Evolutionary conservation across 1,284 basidiomycete genomes (phyloP).

Genomic region (Cryptococcus floricola): DNA sequence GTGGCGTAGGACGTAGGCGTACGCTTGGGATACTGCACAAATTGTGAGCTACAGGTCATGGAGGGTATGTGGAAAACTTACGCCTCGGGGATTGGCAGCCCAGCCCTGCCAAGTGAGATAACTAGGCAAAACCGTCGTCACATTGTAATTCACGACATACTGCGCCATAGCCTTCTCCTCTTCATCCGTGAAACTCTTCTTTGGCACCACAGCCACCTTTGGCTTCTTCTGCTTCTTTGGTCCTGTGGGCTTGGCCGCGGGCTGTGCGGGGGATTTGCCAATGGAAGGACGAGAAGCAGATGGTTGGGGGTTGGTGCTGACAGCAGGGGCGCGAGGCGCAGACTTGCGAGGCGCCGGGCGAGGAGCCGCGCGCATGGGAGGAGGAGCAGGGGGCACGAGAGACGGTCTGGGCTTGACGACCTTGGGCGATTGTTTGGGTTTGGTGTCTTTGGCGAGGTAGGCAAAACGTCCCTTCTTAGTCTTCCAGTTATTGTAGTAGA

Average conservation of each 20-base stretch:
- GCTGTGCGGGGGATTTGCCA: no score
- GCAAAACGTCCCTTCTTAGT: not conserved
- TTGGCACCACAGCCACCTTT: not conserved
- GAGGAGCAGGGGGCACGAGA: no score
- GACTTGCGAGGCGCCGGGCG: not conserved
- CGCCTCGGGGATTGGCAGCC: slow-evolving; percentile 6
- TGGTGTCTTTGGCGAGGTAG: not conserved
- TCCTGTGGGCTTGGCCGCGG: not conserved
- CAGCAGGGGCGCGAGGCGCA: not conserved
- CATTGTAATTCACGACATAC: slow-evolving; percentile 1
- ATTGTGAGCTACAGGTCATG: not conserved
- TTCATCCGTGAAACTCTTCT: slow-evolving; percentile 4
- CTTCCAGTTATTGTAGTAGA: slow-evolving; percentile 8
- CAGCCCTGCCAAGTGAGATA: slow-evolving; percentile 3
- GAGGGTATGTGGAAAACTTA: slow-evolving; percentile 1
- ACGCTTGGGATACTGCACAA: not conserved
- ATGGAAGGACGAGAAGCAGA: no score
- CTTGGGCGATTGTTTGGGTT: not conserved
- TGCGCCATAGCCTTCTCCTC: slow-evolving; percentile 10
- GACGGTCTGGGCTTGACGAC: no score
- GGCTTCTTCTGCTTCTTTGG: not conserved
- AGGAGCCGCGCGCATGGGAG: not conserved
- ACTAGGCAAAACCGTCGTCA: not conserved
- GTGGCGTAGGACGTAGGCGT: not conserved
- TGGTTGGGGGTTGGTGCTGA: no score